phyloP scores from a whole-genome alignment of 495 filamentous ascomycete species.

The Penicillium roqueforti region DNA sequence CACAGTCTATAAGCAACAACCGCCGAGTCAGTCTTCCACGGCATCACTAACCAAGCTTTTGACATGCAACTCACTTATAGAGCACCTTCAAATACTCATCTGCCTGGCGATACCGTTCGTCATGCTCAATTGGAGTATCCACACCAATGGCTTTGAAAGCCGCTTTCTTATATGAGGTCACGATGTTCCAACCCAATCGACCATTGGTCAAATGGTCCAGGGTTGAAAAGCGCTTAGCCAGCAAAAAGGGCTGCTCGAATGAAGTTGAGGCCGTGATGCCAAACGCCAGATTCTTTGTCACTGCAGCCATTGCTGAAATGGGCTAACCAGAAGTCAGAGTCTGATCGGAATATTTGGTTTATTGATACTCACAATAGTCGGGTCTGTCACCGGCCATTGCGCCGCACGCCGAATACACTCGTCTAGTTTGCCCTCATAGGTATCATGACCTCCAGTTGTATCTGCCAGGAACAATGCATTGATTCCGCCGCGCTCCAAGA shows the following conservation, averaged over 20 bases:
- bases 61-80: slow-evolving; percentile 41
- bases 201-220: slow-evolving; percentile 60
- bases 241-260: slow-evolving; percentile 54
- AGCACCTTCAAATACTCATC: slow-evolving; percentile 58
- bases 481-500: slow-evolving; percentile 55
- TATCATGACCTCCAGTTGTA: slow-evolving; percentile 56
- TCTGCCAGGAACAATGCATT: slow-evolving; percentile 60
- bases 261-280: slow-evolving; percentile 51
- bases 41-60: not conserved
- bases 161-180: slow-evolving; percentile 57
- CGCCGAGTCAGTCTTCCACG: not conserved
- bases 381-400: slow-evolving; percentile 56
- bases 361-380: slow-evolving; percentile 45
- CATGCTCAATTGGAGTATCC: slow-evolving; percentile 54
- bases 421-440: slow-evolving; percentile 53
- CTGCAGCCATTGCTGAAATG: slow-evolving; percentile 48
- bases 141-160: slow-evolving; percentile 57
- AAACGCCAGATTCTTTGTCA: slow-evolving; percentile 46
- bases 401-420: slow-evolving; percentile 48
- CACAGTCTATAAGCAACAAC: slow-evolving; percentile 40
- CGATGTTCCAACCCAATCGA: slow-evolving; percentile 62
- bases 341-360: not conserved
- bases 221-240: slow-evolving; percentile 58
- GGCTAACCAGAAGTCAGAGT: slow-evolving; percentile 24
- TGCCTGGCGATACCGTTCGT: slow-evolving; percentile 56